Percentiles rank a stretch among this genome's conserved stretches.
Conservation (phyloP, 2,329 filamentous ascomycete genomes). For the Beauveria varroae region DNA sequence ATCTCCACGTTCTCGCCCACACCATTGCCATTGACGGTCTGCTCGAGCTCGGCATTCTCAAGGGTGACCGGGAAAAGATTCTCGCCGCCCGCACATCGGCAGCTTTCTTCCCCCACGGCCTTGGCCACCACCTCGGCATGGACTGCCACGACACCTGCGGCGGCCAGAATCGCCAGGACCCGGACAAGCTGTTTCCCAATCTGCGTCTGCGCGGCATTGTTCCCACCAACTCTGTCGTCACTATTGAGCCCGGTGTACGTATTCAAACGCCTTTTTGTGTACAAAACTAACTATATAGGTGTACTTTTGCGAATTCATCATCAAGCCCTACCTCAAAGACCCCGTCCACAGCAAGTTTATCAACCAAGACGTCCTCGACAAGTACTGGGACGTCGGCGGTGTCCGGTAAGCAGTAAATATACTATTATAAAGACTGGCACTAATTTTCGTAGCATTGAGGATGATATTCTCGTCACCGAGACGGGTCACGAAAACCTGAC, state of each 20-base stretch:
- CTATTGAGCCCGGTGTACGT: conserved; percentile 84
- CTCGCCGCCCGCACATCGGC: conserved; percentile 71
- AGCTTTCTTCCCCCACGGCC: conserved; percentile 85
- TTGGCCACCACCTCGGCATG: conserved; percentile 87
- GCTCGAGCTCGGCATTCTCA: conserved; percentile 65
- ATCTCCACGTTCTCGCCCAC: conserved; percentile 74
- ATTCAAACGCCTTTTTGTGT: conserved; percentile 1
- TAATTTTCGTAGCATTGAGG: conserved; percentile 45
- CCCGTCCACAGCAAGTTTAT: conserved; percentile 70
- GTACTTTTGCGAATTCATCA: conserved; percentile 88
- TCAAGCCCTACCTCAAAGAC: conserved; percentile 69
- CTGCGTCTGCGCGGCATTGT: conserved; percentile 69
- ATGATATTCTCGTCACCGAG: conserved; percentile 66
- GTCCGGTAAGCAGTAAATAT: conserved; percentile 45
- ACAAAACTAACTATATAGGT: conserved; percentile 37
- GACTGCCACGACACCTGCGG: conserved; percentile 86
- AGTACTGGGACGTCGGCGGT: conserved; percentile 77
- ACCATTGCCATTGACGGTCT: conserved; percentile 75
- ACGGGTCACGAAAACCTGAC: conserved; percentile 66
- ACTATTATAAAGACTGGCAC: conserved; percentile 1
- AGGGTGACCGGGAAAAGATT: conserved; percentile 61
- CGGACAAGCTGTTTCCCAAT: conserved; percentile 80
- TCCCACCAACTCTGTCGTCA: conserved; percentile 76
- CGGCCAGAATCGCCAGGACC: conserved; percentile 68
- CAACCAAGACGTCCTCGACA: conserved; percentile 61